phyloP scores from a whole-genome alignment of 2,329 filamentous ascomycete species.

The Trichoderma semiorbis region DNA sequence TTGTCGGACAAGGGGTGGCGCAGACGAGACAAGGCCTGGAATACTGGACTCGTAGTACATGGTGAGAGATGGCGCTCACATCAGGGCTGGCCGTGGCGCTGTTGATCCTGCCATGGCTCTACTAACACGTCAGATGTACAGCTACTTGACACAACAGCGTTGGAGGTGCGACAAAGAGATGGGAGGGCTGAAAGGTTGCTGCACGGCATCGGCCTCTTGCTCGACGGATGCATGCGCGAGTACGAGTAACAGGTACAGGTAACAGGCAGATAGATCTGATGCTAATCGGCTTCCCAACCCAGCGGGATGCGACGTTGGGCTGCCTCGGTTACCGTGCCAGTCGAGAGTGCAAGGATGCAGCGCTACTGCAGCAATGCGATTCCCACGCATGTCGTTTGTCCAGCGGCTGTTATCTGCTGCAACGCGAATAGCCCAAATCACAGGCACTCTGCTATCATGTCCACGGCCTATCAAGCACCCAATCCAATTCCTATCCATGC shows the following conservation, averaged over 20 bases:
- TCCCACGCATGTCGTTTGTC: not conserved
- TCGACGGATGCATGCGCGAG: not conserved
- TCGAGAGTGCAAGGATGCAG: not conserved
- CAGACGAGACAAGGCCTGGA: not conserved
- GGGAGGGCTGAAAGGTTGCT: not conserved
- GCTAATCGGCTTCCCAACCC: not conserved
- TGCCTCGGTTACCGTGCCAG: not conserved
- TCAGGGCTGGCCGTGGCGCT: not conserved
- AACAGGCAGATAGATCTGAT: conserved; percentile 1
- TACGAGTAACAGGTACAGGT: not conserved
- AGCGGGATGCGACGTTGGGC: conserved; percentile 14
- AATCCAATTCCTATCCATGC: not conserved
- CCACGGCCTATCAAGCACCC: not conserved
- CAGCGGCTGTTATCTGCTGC: not conserved
- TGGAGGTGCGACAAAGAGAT: not conserved
- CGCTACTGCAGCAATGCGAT: not conserved
- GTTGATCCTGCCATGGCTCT: not conserved
- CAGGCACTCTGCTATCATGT: not conserved
- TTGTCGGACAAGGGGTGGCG: conserved; percentile 14
- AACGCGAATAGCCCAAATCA: no score
- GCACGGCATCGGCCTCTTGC: not conserved
- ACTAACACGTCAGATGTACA: not conserved
- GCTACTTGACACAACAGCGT: not conserved
- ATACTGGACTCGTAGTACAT: not conserved
- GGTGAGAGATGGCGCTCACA: not conserved